Base-by-base conservation (phyloP, 139 green algal species). In the Picocystis salinarum region DNA sequence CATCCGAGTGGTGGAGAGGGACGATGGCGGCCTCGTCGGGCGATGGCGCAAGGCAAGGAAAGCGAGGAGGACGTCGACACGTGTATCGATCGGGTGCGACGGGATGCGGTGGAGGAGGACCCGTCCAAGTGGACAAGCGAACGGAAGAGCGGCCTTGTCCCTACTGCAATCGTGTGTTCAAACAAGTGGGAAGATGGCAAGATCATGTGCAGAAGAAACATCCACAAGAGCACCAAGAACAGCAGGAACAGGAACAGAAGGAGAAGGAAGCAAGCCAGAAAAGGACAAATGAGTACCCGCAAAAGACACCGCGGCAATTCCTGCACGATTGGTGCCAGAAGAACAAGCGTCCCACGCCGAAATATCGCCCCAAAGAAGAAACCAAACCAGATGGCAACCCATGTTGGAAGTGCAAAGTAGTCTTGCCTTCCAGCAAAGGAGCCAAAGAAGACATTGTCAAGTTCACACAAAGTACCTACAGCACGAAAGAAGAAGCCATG, bases 291-390 rank as follows among this genome's bases (percentile, higher is more conserved):
- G 31, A 48, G 17, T 36, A 39, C 19, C 20, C 18, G 17, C 41
- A 48, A 26, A 48, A 48, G 11, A 39, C 19, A 7, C 41, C 41
- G 19, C 20, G 23, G 19, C 33, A 29, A n/a, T 36, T 48, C 41
- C 41, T 48, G 25, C 41, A 48, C 19, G 41, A 48, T 15, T 48
- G 41, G 41, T 48, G 41, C 41, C 41, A 48, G 41, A 48, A 48
- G 41, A 17, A 48, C 11, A 48, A 48, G 41, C 18, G 22, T 6
- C 41, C 22, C 41, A 7, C 34, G 10, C 41, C 41, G 25, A 48
- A 48, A 26, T 48, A 48, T 20, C 36, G 26, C 10, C 36, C 36
- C 9, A 44, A 44, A 23, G 20, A n/a, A n/a, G n/a, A 44, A 23
- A 23, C 20, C 36, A 23, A 44, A 23, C 17, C 15, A 9, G 41